Evolutionary conservation across 305 asterid species (phyloP), one percentile per base, ranked within the genome.

Genomic region (Fraxinus ornus): DNA sequence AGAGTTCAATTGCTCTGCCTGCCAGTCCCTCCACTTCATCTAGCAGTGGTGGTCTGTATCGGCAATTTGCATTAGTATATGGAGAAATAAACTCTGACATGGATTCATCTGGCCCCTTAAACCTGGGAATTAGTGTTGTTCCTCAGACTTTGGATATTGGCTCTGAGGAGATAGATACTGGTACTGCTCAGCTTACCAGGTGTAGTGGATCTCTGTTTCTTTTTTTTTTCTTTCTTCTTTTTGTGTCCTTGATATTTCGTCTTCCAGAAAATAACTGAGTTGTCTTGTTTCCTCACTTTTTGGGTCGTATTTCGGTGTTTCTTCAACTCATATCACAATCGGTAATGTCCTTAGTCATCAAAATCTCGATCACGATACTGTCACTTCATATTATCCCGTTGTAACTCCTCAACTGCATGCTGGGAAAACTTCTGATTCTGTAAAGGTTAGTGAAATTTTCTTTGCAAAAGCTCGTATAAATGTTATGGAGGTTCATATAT

Each of bases 11-110:
- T 84, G 86, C 91, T 73, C 88, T 87, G 77, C 91, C 97, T 80
- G 94, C 88, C 80, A 92, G 89, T 86, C 97, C 93, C 84, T 86
- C 97, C 78, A 79, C 86, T 82, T 81, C 97, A 72, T 85, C 98
- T 57, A 83, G 86, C 68, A 80, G 83, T 82, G 92, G 89, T 82
- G 93, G 91, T 47, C 66, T 90, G 85, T 84, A 95, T 41, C 86
- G 92, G 72, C 92, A 87, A 79, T 91, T 89, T 84, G 85, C 89
- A 88, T 78, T 95, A 52, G 82, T 90, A 49, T 87, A 95, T 80
- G 93, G 90, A 81, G 97, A 89, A 87, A 85, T 93, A 68, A 89
- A 85, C 80, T 19, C 95, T 80, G 89, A 87, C 78, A 78, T 87
- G 71, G 90, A 89, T 85, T 79, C 96, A 68, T 85, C 98, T 74